These are phyloP conservation scores for Xylogone sp. DNA, from an alignment of 2,329 filamentous ascomycete genomes.

Conservation along the genomic window DNA sequence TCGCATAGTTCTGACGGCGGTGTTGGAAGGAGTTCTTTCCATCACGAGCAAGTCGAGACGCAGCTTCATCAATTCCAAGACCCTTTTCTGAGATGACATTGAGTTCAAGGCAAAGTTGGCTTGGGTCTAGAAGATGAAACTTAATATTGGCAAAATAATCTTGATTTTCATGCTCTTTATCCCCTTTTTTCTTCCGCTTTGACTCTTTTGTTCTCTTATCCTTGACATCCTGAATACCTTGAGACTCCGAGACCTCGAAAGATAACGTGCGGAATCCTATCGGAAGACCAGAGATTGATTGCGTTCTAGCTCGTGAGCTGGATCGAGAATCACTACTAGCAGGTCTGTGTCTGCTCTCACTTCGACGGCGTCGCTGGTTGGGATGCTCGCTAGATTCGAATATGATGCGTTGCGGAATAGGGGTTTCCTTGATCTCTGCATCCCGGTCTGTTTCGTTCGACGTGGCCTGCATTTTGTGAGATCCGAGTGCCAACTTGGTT, in stretches of 20 bases:
- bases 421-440: background rate
- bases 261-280: slow-evolving; percentile 37
- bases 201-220: slow-evolving; percentile 23
- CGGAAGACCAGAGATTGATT: slow-evolving; percentile 29
- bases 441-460: background rate
- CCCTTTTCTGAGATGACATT: slow-evolving; percentile 32
- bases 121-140: slow-evolving; percentile 32
- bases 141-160: slow-evolving; percentile 40
- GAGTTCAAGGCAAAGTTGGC: slow-evolving; percentile 36
- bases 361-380: background rate
- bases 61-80: slow-evolving; percentile 31
- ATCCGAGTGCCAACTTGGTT: no score
- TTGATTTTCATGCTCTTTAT: slow-evolving; percentile 27
- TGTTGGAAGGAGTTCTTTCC: slow-evolving; percentile 39
- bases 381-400: slow-evolving; percentile 2
- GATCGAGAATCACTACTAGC: slow-evolving; percentile 22
- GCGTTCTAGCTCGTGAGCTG: slow-evolving; percentile 9
- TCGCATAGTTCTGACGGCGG: slow-evolving; percentile 38
- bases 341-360: slow-evolving; percentile 2
- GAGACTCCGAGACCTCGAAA: slow-evolving; percentile 34
- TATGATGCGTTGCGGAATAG: slow-evolving; percentile 1
- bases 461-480: no score
- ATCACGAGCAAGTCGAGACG: slow-evolving; percentile 33
- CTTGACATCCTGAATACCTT: slow-evolving; percentile 6
- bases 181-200: slow-evolving; percentile 21